These are phyloP conservation scores for Dactylellina haptotyla DNA, from an alignment of 2,329 filamentous ascomycete species.

Conservation along the genomic window DNA sequence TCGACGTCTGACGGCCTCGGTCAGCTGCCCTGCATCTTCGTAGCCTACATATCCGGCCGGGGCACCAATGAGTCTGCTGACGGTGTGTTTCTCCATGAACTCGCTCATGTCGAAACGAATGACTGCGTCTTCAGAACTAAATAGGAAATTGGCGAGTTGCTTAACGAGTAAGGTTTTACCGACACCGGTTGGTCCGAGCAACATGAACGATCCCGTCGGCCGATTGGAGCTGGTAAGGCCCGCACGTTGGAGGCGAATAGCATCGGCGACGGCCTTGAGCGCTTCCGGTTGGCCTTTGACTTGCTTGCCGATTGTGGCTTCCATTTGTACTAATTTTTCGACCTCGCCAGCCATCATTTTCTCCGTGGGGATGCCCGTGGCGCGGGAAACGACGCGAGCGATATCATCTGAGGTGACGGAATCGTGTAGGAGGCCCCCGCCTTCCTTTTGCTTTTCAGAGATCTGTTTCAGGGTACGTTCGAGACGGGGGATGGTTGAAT, in stretches of 20 bases:
- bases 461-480: conserved; percentile 84
- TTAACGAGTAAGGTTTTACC: conserved; percentile 98
- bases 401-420: conserved; percentile 96
- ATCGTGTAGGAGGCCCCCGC: conserved; percentile 83
- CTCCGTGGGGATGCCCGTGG: conserved; percentile 90
- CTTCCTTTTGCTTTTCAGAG: conserved; percentile 64
- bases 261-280: conserved; percentile 87
- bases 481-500: conserved; percentile 83
- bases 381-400: conserved; percentile 85
- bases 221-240: conserved; percentile 91
- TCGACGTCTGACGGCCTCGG: conserved; percentile 92
- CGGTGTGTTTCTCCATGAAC: conserved; percentile 96
- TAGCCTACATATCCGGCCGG: conserved; percentile 97
- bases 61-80: conserved; percentile 88
- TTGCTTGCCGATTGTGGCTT: conserved; percentile 82
- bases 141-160: conserved; percentile 90
- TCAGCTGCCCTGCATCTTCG: conserved; percentile 94
- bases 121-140: conserved; percentile 89
- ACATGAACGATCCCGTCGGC: conserved; percentile 94
- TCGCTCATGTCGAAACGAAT: conserved; percentile 98
- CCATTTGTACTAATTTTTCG: conserved; percentile 95
- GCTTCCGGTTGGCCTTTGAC: conserved; percentile 95
- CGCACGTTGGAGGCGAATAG: conserved; percentile 91
- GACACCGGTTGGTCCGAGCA: conserved; percentile 93
- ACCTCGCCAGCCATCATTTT: conserved; percentile 94